phyloP scores from a whole-genome alignment of 2,329 filamentous ascomycete species.

The Albifimbria verrucaria region DNA sequence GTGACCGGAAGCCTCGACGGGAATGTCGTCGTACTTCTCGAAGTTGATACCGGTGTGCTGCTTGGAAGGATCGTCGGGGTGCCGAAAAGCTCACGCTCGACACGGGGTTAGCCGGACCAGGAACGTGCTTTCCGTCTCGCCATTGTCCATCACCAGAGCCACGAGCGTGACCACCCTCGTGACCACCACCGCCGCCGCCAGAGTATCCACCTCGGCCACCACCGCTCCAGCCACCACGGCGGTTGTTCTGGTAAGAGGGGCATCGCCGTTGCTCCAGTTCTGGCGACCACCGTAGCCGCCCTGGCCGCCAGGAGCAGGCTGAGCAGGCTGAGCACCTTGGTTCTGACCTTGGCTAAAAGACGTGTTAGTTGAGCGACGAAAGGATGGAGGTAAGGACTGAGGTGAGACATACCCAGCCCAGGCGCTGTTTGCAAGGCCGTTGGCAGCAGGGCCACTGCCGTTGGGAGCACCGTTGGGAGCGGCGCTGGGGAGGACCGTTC shows the following conservation, averaged over 20 bases:
- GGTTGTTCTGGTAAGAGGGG: slow-evolving; percentile 25
- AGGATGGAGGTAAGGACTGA: neutral
- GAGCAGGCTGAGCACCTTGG: neutral
- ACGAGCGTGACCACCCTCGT: slow-evolving; percentile 73
- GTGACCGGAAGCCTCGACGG: slow-evolving; percentile 92
- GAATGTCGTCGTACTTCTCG: slow-evolving; percentile 99
- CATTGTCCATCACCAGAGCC: slow-evolving; percentile 95
- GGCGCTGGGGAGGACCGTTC: slow-evolving; percentile 25
- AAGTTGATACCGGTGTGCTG: slow-evolving; percentile 99
- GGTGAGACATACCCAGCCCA: slow-evolving; percentile 56
- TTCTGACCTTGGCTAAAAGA: slow-evolving; percentile 9
- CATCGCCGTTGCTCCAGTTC: slow-evolving; percentile 28
- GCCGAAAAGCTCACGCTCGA: slow-evolving; percentile 96
- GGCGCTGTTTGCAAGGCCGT: slow-evolving; percentile 60
- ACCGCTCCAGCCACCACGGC: slow-evolving; percentile 29
- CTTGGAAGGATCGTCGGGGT: slow-evolving; percentile 87
- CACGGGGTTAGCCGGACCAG: slow-evolving; percentile 80
- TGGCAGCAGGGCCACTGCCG: slow-evolving; percentile 20
- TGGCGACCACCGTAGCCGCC: slow-evolving; percentile 27
- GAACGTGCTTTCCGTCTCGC: slow-evolving; percentile 94
- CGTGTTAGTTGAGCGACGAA: slow-evolving; percentile 14
- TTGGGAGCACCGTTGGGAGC: slow-evolving; percentile 19
- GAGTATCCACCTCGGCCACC: slow-evolving; percentile 34
- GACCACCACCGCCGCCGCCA: slow-evolving; percentile 49
- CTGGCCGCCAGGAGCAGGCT: neutral